Percentiles rank a stretch among this genome's conserved stretches.
phyloP scores from a whole-genome alignment of 345 rosid genomes.

The Aegle marmelos region DNA sequence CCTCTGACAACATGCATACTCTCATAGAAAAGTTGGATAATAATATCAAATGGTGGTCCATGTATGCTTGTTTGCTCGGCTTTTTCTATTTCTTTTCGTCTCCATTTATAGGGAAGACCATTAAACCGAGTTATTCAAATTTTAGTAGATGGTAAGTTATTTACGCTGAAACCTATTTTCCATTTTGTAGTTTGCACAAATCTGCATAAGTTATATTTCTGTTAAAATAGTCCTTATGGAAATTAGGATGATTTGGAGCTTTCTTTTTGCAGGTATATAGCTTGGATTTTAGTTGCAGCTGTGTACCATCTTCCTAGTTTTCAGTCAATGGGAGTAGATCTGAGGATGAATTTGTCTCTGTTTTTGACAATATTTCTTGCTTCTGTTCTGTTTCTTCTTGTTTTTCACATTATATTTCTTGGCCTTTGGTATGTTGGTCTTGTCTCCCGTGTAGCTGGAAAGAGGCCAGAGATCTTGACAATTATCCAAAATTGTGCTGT shows the following conservation, averaged over 20 bases:
- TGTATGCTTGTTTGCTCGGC: conserved; percentile 96
- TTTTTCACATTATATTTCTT: conserved; percentile 86
- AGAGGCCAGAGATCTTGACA: conserved; percentile 86
- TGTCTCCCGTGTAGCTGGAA: conserved; percentile 93
- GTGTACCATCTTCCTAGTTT: conserved; percentile 98
- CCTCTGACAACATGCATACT: conserved; percentile 95
- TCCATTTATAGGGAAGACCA: conserved; percentile 91
- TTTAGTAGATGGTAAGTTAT: conserved; percentile 88
- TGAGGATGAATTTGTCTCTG: conserved; percentile 99
- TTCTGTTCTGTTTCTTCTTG: conserved; percentile 85
- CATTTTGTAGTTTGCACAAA: background rate
- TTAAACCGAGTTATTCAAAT: conserved; percentile 93
- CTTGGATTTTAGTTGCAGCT: conserved; percentile 98
- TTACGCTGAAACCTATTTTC: background rate
- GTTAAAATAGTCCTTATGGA: background rate
- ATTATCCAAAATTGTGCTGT: conserved; percentile 94
- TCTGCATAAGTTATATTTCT: background rate
- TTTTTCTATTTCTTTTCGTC: conserved; percentile 99
- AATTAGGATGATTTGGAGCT: conserved; percentile 5
- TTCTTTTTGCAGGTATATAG: conserved; percentile 72
- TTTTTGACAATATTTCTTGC: conserved; percentile 81
- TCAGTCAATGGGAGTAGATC: conserved; percentile 98
- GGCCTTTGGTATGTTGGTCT: conserved; percentile 94
- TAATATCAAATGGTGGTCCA: conserved; percentile 97
- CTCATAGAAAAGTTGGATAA: conserved; percentile 85